Conservation (phyloP, 805 yeast species). For the Blastobotrys parvus region DNA sequence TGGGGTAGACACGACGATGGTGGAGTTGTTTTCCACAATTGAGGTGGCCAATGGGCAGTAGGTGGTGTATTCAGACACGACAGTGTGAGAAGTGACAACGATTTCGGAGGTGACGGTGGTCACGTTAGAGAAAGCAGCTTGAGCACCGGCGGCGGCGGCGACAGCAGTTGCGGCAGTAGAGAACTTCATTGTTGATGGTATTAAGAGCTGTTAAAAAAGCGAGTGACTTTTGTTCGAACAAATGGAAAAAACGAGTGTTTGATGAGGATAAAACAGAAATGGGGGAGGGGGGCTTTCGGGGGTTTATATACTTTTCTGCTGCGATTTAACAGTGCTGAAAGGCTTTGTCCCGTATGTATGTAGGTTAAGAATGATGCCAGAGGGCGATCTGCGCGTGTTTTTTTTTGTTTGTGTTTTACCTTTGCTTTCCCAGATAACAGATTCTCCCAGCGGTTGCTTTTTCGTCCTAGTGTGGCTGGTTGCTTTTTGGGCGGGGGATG, state of each 20-base stretch:
- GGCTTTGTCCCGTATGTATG: too few species aligned
- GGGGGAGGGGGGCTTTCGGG: constrained; percentile 3
- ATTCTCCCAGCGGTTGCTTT: too few species aligned
- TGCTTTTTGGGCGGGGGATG: too few species aligned
- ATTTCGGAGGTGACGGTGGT: constrained; percentile 34
- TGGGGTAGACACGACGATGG: constrained; percentile 68
- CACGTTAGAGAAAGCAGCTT: constrained; percentile 38
- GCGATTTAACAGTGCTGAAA: too few species aligned
- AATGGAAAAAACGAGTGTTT: constrained; percentile 5
- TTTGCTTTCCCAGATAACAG: too few species aligned
- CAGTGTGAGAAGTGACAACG: constrained; percentile 26
- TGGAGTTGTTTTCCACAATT: constrained; percentile 53
- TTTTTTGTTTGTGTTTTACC: too few species aligned
- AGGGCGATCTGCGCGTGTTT: too few species aligned
- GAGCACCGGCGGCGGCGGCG: constrained; percentile 18
- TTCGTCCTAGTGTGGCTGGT: too few species aligned
- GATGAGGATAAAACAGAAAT: constrained; percentile 2
- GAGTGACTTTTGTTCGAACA: constrained; percentile 16
- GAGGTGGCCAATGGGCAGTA: constrained; percentile 76
- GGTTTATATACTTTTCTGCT: constrained; percentile 7
- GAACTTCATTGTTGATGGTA: constrained; percentile 22
- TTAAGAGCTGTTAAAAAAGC: constrained; percentile 6
- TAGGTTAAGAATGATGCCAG: too few species aligned
- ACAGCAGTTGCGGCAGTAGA: constrained; percentile 16
- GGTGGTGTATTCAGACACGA: constrained; percentile 68